phyloP scores from a whole-genome alignment of 31 red algal species.

The Porphyra umbilicalis region DNA sequence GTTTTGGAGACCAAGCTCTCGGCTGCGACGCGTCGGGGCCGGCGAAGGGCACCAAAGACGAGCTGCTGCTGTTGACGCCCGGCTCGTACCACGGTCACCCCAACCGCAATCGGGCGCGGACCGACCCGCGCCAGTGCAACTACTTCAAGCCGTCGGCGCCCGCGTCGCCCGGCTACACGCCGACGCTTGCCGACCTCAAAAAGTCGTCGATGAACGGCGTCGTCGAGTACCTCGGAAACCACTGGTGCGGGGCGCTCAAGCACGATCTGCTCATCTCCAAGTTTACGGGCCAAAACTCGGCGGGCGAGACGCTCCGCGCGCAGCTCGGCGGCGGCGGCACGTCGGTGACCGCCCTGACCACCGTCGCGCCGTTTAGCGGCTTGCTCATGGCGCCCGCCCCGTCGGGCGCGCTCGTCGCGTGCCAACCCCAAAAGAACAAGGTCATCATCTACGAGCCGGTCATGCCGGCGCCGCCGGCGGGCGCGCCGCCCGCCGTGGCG shows the following conservation, averaged over 20 bases:
- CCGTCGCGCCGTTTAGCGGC: conserved; percentile 28
- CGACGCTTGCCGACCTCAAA: conserved; percentile 34
- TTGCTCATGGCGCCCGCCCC: conserved; percentile 36
- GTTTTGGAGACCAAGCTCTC: conserved; percentile 39
- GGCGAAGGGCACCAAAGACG: conserved; percentile 13
- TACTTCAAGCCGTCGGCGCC: conserved; percentile 18
- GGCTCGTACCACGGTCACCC: conserved; percentile 48
- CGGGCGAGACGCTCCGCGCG: conserved; percentile 38
- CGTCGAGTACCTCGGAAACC: conserved; percentile 34
- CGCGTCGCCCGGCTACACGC: conserved; percentile 25
- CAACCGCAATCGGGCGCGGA: conserved; percentile 46
- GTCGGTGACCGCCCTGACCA: conserved; percentile 1
- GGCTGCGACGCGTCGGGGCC: conserved; percentile 14
- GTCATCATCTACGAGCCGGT: conserved; percentile 33
- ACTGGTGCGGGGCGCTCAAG: conserved; percentile 44
- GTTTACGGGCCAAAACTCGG: conserved; percentile 28
- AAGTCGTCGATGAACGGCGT: conserved; percentile 35
- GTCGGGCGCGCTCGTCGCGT: conserved; percentile 31
- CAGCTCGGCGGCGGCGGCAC: conserved; percentile 25
- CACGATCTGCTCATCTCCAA: conserved; percentile 41
- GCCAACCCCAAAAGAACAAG: conserved; percentile 17
- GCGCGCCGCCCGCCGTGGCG: conserved; percentile 9
- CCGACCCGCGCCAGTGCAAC: conserved; percentile 43
- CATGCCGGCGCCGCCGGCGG: neutral
- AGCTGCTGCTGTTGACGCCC: conserved; percentile 21